Evolutionary conservation across 805 yeast species (phyloP), one percentile per base, ranked within the genome.

Genomic region (Zygosaccharomyces bisporus): DNA sequence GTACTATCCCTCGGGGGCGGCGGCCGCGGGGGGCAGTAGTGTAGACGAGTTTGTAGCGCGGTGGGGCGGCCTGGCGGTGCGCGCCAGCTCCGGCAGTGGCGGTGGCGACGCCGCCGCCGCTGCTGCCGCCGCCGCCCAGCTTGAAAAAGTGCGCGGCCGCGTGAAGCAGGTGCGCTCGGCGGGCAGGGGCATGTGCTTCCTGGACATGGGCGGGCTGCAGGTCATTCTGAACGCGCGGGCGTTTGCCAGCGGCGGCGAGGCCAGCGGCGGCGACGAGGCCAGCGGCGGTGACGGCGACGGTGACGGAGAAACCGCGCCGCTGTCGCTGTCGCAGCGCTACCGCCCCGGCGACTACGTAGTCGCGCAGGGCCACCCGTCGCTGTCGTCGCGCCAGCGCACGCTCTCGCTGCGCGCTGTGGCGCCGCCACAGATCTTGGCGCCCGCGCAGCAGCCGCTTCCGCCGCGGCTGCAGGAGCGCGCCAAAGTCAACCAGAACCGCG

Each of bases 271-370:
- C 9, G 10, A 34, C 10, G 16, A 7, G 30, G 13, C 13, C 18
- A 42, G 31, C 21, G 35, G 38, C 16, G 25, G 13, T 9, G 13
- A 8, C 30, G 13, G 5, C 30, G 32, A 32, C 20, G 32, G 40
- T 10, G 13, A 29, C 13, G 9, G 9, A 6, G 25, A 6, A 9
- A 6, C 25, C 8, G 8, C 25, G 9, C 25, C 25, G 9, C 31
- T 14, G 10, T n/a, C 30, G 31, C 27, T 32, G 6, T 39, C 52
- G 23, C 42, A 45, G 32, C 58, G 66, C 23, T 64, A 88, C 31
- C 71, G 82, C 38, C 75, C 75, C 17, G 96, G 96, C 0, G 99
- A 91, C 57, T 75, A 74, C 34, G 67, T 91, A 3, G 66, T 77
- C 6, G 78, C 82, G 18, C 55, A 64, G 3, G 99, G 99, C 0